Evolutionary conservation across 257 asterid genomes (phyloP), one percentile per base, ranked within the genome.

Genomic region (Anisodus tanguticus): DNA sequence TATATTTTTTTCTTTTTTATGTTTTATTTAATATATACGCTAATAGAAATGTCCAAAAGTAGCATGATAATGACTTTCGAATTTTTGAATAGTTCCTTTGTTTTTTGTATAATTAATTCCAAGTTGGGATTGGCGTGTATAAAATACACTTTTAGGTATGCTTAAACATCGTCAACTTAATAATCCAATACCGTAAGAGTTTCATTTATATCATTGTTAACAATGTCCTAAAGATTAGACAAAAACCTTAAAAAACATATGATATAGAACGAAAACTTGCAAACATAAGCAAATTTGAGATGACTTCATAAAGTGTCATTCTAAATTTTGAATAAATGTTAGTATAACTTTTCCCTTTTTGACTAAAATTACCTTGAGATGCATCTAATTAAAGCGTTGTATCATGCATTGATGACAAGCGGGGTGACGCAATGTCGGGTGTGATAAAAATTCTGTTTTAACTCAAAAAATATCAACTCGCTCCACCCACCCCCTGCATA

Each of bases 21-120:
- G 37, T 19, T 4, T 12, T 51, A 66, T 31, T 31, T 26, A 66
- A 5, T 7, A 6, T 31, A 31, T 31, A 31, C 35, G 35, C 9
- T 17, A 16, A 8, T 49, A 53, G 81, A 76, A 49, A 53, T 76
- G 13, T 53, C 64, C 81, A 53, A 26, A 76, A 12, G 45, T 76
- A 51, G 80, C 26, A 74, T 76, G 81, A 76, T 12, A 76, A 76
- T 26, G 45, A 49, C 45, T 76, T 51, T 72, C 43, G 6, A 19
- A 22, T 19, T 12, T 74, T 51, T 13, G 59, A 76, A 15, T 53
- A 26, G 45, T 26, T 51, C 41, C 8, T 76, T 13, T 76, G 63
- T 1, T 13, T 53, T 13, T 6, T 51, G n/a, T 76, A 15, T 53
- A 51, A 51, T 10, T 76, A 26, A 76, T 53, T 76, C 13, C 4